phyloP scores from a whole-genome alignment of 2,329 filamentous ascomycete species.

The Metarhizium robertsii region DNA sequence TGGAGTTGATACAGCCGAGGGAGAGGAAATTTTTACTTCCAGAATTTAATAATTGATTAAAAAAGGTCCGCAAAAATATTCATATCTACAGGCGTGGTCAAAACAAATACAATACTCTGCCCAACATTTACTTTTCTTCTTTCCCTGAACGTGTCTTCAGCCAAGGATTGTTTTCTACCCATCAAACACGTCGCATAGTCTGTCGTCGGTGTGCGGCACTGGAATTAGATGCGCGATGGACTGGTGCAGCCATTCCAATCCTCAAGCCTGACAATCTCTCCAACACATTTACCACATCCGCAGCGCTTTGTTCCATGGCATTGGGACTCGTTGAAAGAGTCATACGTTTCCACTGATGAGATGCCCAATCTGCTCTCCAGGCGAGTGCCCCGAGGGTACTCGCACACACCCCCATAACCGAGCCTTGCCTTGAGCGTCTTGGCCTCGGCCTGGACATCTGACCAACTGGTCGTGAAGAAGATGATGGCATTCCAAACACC shows the following conservation, averaged over 20 bases:
- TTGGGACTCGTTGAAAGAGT: not conserved
- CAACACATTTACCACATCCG: not conserved
- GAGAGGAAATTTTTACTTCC: constrained; percentile 31
- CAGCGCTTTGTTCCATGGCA: not conserved
- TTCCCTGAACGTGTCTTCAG: not conserved
- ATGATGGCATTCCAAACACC: constrained; percentile 75
- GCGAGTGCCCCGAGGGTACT: constrained; percentile 11
- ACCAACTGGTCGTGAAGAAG: constrained; percentile 59
- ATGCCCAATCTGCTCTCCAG: constrained; percentile 18
- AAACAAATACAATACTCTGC: not conserved
- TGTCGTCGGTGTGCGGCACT: not conserved
- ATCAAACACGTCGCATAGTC: not conserved
- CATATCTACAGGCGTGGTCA: not conserved
- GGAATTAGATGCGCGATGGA: not conserved
- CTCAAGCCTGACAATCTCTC: not conserved
- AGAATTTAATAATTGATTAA: constrained; percentile 5
- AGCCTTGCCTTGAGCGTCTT: constrained; percentile 9
- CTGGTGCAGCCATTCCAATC: not conserved
- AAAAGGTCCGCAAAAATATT: not conserved
- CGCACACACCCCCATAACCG: not conserved
- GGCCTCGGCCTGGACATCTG: constrained; percentile 18
- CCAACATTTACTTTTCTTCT: not conserved
- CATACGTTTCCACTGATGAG: not conserved
- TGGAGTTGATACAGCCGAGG: constrained; percentile 42
- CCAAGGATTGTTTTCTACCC: not conserved